Evolutionary conservation across 2,329 filamentous ascomycete species (phyloP).

Genomic region (Exophiala sideris): DNA sequence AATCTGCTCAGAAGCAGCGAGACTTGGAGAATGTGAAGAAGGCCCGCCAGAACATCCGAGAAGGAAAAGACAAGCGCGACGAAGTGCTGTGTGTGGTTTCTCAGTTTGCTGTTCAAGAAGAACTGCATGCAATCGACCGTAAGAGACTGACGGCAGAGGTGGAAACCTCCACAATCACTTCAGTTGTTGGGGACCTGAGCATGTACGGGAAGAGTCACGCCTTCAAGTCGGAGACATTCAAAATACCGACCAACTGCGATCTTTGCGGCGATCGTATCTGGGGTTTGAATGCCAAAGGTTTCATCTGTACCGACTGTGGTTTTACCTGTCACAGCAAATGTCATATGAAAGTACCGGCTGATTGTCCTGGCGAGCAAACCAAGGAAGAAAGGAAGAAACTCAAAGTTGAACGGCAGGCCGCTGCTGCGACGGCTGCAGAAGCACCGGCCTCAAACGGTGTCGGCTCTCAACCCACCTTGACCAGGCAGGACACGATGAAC

Average conservation of each 20-base stretch:
- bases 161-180: constrained; percentile 89
- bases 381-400: constrained; percentile 96
- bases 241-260: constrained; percentile 98
- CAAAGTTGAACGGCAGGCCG: constrained; percentile 78
- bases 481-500: constrained; percentile 81
- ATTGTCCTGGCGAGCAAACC: constrained; percentile 87
- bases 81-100: constrained; percentile 79
- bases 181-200: constrained; percentile 85
- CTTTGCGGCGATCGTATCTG: constrained; percentile 95
- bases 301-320: constrained; percentile 92
- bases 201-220: constrained; percentile 92
- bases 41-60: constrained; percentile 70
- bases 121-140: constrained; percentile 78
- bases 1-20: constrained; percentile 79
- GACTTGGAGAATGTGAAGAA: constrained; percentile 78
- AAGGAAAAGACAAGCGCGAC: constrained; percentile 83
- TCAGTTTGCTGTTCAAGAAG: constrained; percentile 81
- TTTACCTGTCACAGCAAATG: constrained; percentile 99
- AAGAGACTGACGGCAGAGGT: constrained; percentile 85
- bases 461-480: constrained; percentile 56
- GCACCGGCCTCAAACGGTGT: constrained; percentile 48
- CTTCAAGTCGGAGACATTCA: constrained; percentile 98
- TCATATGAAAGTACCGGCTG: constrained; percentile 95
- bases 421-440: constrained; percentile 58
- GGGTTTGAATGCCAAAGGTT: constrained; percentile 93